Percentiles rank a stretch among this genome's conserved stretches.
phyloP scores from a whole-genome alignment of 2,329 filamentous ascomycete genomes.

The Xylariaceae sp. region DNA sequence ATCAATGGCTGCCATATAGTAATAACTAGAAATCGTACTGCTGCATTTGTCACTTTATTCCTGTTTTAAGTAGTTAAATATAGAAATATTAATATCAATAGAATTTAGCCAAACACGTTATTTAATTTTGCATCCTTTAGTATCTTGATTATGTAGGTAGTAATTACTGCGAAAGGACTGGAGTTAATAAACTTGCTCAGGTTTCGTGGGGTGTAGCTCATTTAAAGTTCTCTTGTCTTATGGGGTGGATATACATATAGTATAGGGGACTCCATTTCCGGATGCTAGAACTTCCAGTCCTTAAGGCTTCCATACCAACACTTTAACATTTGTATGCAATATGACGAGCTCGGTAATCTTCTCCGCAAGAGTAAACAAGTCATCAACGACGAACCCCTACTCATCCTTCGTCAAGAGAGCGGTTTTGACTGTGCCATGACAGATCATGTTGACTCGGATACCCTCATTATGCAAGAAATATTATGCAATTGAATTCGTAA shows the following conservation, averaged over 20 bases:
- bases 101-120: not conserved
- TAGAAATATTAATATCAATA: not conserved
- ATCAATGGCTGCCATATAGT: too few relatives aligned
- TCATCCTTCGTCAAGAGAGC: not conserved
- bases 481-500: not conserved
- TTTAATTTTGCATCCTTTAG: not conserved
- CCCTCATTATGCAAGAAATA: not conserved
- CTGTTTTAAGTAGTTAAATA: too few relatives aligned
- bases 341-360: not conserved
- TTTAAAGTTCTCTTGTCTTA: too few relatives aligned
- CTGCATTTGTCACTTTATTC: too few relatives aligned
- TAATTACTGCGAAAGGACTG: not conserved
- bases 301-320: too few relatives aligned
- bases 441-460: not conserved
- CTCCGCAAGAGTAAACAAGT: not conserved
- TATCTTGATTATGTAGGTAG: not conserved
- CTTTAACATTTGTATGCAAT: too few relatives aligned
- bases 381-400: not conserved
- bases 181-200: not conserved
- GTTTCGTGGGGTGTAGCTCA: not conserved
- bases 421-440: not conserved
- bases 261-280: too few relatives aligned
- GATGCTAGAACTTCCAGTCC: too few relatives aligned
- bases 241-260: too few relatives aligned
- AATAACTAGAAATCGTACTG: too few relatives aligned